phyloP scores from a whole-genome alignment of 1,284 basidiomycete genomes.

The Takashimella tepidaria region DNA sequence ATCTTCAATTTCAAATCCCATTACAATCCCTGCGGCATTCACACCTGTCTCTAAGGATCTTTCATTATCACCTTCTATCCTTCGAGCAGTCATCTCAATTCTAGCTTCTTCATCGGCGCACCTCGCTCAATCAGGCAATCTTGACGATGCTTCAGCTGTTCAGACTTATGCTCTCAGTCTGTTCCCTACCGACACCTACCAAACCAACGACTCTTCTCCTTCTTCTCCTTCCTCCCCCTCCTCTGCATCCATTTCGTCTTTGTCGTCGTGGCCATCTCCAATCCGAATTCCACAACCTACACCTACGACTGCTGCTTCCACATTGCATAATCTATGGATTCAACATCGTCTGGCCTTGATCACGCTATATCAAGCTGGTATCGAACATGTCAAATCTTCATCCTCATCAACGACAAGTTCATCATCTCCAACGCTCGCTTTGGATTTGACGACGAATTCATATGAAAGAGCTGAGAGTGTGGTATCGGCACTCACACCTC shows the following conservation, averaged over 20 bases:
- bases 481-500: conserved; percentile 53
- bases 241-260: too few species aligned
- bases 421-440: conserved; percentile 31
- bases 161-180: conserved; percentile 73
- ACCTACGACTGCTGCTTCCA: conserved; percentile 57
- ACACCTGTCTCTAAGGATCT: conserved; percentile 2
- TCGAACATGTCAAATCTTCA: conserved; percentile 56
- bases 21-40: conserved; percentile 2
- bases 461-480: conserved; percentile 64
- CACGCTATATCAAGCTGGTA: conserved; percentile 68
- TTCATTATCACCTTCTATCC: conserved; percentile 49
- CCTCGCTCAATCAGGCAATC: conserved; percentile 60
- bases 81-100: conserved; percentile 61
- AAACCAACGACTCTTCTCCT: too few species aligned
- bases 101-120: conserved; percentile 68
- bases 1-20: conserved; percentile 2
- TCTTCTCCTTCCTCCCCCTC: neutral
- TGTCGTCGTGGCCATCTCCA: too few species aligned
- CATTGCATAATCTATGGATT: conserved; percentile 59
- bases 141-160: conserved; percentile 83
- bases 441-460: conserved; percentile 58
- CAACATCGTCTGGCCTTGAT: conserved; percentile 67
- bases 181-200: conserved; percentile 67
- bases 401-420: conserved; percentile 7
- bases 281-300: too few species aligned